A percentile compares a stretch with the other conserved stretches of the same genome.
Evolutionary conservation across 768 basidiomycete species (phyloP).

Genomic region (Fibroporia radiculosa): DNA sequence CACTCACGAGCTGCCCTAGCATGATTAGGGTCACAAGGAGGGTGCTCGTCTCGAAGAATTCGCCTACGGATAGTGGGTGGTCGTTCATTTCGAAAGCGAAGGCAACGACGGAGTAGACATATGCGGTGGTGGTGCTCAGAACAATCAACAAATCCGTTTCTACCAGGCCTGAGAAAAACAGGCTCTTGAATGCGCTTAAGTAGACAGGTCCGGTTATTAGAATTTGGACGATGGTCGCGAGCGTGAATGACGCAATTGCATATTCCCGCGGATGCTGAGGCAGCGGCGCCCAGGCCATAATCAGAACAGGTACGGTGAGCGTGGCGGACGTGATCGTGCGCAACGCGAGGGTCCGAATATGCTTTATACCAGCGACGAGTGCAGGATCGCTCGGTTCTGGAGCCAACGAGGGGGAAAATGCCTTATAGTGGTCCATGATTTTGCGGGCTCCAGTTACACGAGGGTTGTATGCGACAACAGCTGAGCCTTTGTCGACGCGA

Average conservation of each 20-base stretch:
- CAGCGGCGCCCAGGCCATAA: slow-evolving; percentile 36
- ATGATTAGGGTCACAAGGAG: slow-evolving; percentile 36
- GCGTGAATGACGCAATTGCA: slow-evolving; percentile 28
- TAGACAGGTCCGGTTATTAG: slow-evolving; percentile 29
- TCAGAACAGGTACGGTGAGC: slow-evolving; percentile 32
- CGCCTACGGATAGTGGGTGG: slow-evolving; percentile 21
- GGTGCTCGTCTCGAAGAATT: slow-evolving; percentile 37
- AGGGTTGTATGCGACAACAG: slow-evolving; percentile 18
- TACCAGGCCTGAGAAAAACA: slow-evolving; percentile 28
- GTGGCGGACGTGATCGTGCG: slow-evolving; percentile 25
- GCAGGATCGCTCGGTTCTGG: slow-evolving; percentile 19
- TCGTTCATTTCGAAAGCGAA: slow-evolving; percentile 27
- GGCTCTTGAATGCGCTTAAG: slow-evolving; percentile 25
- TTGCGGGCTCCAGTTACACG: slow-evolving; percentile 24
- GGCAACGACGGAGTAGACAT: slow-evolving; percentile 32
- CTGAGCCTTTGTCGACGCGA: slow-evolving; percentile 10
- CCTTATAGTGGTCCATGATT: slow-evolving; percentile 21
- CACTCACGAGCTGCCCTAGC: slow-evolving; percentile 31
- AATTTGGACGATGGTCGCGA: slow-evolving; percentile 32
- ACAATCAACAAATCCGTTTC: slow-evolving; percentile 34
- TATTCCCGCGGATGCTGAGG: slow-evolving; percentile 25
- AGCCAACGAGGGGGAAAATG: slow-evolving; percentile 19
- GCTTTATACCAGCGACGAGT: slow-evolving; percentile 21
- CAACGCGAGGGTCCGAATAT: slow-evolving; percentile 23
- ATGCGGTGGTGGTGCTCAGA: slow-evolving; percentile 32